Conservation (phyloP, 805 yeast species). For the Wickerhamomyces xylosicus region DNA sequence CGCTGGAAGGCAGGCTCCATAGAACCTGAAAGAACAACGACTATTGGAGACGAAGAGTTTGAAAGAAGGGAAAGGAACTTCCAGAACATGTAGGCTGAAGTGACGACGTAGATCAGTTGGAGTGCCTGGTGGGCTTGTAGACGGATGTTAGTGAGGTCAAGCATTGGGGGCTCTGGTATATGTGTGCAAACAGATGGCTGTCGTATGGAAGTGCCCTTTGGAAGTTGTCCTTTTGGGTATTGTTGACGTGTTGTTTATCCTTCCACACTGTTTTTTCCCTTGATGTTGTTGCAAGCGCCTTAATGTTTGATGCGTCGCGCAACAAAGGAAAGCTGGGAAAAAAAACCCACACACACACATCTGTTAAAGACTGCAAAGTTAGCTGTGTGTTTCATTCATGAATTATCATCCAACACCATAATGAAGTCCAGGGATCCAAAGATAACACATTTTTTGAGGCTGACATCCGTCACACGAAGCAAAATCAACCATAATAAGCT, state of each 20-base stretch:
- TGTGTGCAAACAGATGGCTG: neutral
- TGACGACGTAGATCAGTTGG: constrained; percentile 65
- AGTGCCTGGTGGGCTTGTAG: constrained; percentile 55
- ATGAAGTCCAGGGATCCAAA: neutral
- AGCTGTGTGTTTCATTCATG: neutral
- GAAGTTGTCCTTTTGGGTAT: neutral
- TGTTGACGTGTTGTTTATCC: neutral
- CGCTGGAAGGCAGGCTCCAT: constrained; percentile 99
- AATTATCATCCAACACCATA: neutral
- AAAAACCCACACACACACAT: neutral
- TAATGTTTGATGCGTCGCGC: too few species aligned
- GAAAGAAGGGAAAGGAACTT: constrained; percentile 67
- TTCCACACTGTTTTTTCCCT: too few species aligned
- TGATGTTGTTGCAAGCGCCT: too few species aligned
- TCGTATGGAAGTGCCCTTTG: neutral
- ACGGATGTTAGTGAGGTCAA: constrained; percentile 23
- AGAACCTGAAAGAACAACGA: constrained; percentile 94
- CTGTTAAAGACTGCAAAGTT: neutral
- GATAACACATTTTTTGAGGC: neutral
- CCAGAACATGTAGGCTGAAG: constrained; percentile 91
- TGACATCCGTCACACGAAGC: neutral
- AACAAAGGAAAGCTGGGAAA: neutral
- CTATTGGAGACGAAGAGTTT: constrained; percentile 85
- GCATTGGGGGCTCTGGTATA: neutral
- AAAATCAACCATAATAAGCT: neutral